phyloP scores from a whole-genome alignment of 371 early-diverging fungal species.

The Rhizomucor pusillus region DNA sequence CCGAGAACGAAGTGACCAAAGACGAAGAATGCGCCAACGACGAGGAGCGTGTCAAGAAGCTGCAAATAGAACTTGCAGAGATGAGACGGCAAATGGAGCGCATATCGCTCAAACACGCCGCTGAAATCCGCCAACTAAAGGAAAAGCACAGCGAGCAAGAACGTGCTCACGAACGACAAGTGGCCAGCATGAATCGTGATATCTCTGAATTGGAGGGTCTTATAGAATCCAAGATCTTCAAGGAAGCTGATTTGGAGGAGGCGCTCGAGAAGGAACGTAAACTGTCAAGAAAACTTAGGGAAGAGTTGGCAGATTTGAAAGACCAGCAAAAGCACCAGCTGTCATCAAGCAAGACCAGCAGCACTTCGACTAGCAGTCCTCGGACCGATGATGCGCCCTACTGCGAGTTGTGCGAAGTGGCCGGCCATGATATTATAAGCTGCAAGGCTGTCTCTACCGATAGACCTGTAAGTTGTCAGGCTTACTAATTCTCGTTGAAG shows the following conservation, averaged over 20 bases:
- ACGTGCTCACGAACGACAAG: slow-evolving; percentile 55
- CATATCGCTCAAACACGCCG: slow-evolving; percentile 39
- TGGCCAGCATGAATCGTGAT: slow-evolving; percentile 62
- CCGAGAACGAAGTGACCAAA: slow-evolving; percentile 20
- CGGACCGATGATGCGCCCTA: slow-evolving; percentile 26
- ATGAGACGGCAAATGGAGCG: slow-evolving; percentile 54
- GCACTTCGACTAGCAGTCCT: slow-evolving; percentile 7
- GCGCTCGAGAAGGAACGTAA: slow-evolving; percentile 54
- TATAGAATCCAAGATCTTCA: slow-evolving; percentile 76
- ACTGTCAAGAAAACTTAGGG: slow-evolving; percentile 45
- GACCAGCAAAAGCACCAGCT: slow-evolving; percentile 24
- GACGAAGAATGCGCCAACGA: slow-evolving; percentile 27
- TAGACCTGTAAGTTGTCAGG: slow-evolving; percentile 10
- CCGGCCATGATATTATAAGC: slow-evolving; percentile 66
- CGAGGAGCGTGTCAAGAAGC: slow-evolving; percentile 15
- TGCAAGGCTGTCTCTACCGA: slow-evolving; percentile 46
- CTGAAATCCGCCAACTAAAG: slow-evolving; percentile 56
- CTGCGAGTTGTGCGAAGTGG: slow-evolving; percentile 70
- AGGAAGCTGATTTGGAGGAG: slow-evolving; percentile 73
- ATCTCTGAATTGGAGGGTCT: slow-evolving; percentile 67
- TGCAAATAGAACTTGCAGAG: slow-evolving; percentile 41
- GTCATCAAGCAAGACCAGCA: slow-evolving; percentile 4
- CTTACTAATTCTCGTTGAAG: too few species aligned
- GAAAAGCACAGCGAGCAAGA: slow-evolving; percentile 55
- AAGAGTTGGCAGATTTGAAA: slow-evolving; percentile 51